These are phyloP conservation scores for Brettanomyces custersianus DNA, from an alignment of 805 yeast species.

Conservation along the genomic window DNA sequence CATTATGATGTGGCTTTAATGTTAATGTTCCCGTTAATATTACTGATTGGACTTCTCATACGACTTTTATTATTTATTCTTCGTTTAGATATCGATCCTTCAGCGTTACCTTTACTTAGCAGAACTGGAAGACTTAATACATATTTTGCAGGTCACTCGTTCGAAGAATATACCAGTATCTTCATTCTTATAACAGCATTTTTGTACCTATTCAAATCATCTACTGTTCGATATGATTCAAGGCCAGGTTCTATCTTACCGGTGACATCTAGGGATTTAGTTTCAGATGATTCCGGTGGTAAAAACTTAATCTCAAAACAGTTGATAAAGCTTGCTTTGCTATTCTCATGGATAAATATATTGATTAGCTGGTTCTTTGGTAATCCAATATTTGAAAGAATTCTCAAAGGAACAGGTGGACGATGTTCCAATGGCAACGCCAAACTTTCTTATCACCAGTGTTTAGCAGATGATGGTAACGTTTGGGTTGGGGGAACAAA, in stretches of 20 bases:
- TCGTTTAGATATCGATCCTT: conserved; percentile 5
- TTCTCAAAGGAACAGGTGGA: conserved; percentile 31
- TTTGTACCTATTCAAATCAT: conserved; percentile 4
- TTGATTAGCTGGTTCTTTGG: conserved; percentile 27
- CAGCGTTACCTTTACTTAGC: conserved; percentile 11
- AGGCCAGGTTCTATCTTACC: conserved; percentile 10
- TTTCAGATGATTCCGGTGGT: not conserved
- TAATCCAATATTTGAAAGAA: conserved; percentile 23
- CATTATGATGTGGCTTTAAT: conserved; percentile 3
- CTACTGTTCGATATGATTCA: conserved; percentile 3
- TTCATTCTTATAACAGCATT: conserved; percentile 9
- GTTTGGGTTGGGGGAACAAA: conserved; percentile 33
- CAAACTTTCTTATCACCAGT: conserved; percentile 13
- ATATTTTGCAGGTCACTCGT: conserved; percentile 22
- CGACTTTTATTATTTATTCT: conserved; percentile 2
- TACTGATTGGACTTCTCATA: conserved; percentile 8
- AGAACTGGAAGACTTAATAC: conserved; percentile 19
- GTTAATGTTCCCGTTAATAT: conserved; percentile 10
- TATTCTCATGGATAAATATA: conserved; percentile 15
- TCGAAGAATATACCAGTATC: conserved; percentile 14
- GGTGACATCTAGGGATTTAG: conserved; percentile 6
- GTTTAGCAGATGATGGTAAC: conserved; percentile 15
- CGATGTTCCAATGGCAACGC: conserved; percentile 21
- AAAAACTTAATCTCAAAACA: conserved; percentile 11
- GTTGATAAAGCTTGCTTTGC: conserved; percentile 10